Base-by-base conservation (phyloP, 2,329 filamentous ascomycete species). In the Xylariaceae sp. region DNA sequence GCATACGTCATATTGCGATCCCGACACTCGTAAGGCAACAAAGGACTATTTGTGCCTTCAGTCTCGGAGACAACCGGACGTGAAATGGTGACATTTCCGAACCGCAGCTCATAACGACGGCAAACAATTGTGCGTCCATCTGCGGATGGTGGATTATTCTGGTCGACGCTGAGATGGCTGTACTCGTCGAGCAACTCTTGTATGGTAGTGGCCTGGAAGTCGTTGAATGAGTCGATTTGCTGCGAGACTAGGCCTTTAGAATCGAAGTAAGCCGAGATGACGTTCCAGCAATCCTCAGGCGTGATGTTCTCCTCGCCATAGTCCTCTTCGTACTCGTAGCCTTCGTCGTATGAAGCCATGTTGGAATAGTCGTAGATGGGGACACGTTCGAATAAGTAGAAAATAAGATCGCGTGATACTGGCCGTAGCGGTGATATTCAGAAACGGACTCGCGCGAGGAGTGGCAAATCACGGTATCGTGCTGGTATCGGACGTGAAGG, bases 171-270 rank as follows among this genome's bases (percentile, higher is more conserved):
- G 62, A 97, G 88, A 66, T 88, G 86, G 47, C 90, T 90, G 73
- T 96, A 93, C 74, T 97, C 94, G 69, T 92, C 88, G 61, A 99
- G 89, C 61, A 99, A 85, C 69, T 96, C 90, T 72, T 97, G 92
- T 76, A 99, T 93, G 0, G 92, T 97, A 18, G 90, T 92, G 61
- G 88, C 87, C 59, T 94, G 92, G 71, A 99, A 99, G 73, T 97
- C 92, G 76, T 99, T 92, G 77, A 96, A 99, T 0, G 95, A 99
- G 74, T 97, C 93, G 64, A 97, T 87, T 79, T 99, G 94, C 76
- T 99, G 93, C 13, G 94, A 96, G 18, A 96, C 94, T 37, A 99
- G 83, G 70, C 94, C 93, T 77, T 97, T 99, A 64, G 87, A 84
- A 68, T 97, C 91, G 78, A 99, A 99, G 80, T 97, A 97, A 8